phyloP scores from a whole-genome alignment of 2,329 filamentous ascomycete species.

The Fusarium nelsonii region DNA sequence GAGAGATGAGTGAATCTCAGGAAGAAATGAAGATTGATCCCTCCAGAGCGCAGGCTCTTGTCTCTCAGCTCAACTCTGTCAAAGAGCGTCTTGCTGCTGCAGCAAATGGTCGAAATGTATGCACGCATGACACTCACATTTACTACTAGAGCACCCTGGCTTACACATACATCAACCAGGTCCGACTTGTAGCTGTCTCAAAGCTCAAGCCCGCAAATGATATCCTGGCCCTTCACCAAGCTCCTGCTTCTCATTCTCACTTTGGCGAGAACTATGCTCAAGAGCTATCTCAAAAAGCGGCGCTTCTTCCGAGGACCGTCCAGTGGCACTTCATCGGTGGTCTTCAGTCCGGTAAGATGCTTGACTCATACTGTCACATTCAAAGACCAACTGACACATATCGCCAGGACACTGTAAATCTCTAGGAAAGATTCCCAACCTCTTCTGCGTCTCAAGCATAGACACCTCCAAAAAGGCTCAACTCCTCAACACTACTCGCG shows the following conservation, averaged over 20 bases:
- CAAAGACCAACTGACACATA: slow-evolving; percentile 14
- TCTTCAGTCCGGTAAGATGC: slow-evolving; percentile 75
- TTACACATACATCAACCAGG: slow-evolving; percentile 58
- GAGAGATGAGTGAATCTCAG: slow-evolving; percentile 57
- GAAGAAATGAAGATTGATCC: slow-evolving; percentile 72
- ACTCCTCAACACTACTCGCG: slow-evolving; percentile 81
- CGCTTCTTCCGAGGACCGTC: slow-evolving; percentile 79
- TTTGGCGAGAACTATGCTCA: slow-evolving; percentile 98
- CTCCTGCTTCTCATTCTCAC: slow-evolving; percentile 72
- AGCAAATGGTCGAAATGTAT: slow-evolving; percentile 66
- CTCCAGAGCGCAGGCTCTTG: slow-evolving; percentile 70
- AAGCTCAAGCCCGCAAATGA: slow-evolving; percentile 96
- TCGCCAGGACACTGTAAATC: slow-evolving; percentile 84
- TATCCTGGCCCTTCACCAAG: slow-evolving; percentile 83
- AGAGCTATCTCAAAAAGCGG: slow-evolving; percentile 88
- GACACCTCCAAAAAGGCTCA: slow-evolving; percentile 90
- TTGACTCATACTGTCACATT: background rate
- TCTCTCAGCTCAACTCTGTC: slow-evolving; percentile 72
- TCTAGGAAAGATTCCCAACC: slow-evolving; percentile 86
- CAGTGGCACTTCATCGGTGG: slow-evolving; percentile 98
- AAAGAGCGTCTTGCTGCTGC: slow-evolving; percentile 68
- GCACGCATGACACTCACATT: slow-evolving; percentile 42
- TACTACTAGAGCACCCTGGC: slow-evolving; percentile 15
- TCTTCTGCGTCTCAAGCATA: slow-evolving; percentile 92
- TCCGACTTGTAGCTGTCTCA: slow-evolving; percentile 92